phyloP scores from a whole-genome alignment of 495 filamentous ascomycete genomes.

The Penicillium roqueforti region DNA sequence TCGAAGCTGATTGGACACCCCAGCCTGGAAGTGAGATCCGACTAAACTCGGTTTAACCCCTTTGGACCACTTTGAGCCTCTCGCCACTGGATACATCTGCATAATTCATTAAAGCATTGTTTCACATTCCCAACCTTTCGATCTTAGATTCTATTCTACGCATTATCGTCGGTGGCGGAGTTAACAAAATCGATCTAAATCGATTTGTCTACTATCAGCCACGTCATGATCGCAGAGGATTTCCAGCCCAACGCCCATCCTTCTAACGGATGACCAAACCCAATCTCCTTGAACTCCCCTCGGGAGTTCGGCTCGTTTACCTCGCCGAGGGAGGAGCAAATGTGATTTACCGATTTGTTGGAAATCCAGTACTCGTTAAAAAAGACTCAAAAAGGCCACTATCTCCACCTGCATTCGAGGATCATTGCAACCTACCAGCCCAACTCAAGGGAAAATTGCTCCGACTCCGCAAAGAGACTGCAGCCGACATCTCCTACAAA shows the following conservation, averaged over 20 bases:
- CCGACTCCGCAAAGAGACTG: slow-evolving; percentile 60
- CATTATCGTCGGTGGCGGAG: not conserved
- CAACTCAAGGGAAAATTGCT: slow-evolving; percentile 51
- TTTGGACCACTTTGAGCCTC: slow-evolving; percentile 5
- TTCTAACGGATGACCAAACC: slow-evolving; percentile 38
- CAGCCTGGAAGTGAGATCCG: not conserved
- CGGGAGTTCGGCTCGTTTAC: slow-evolving; percentile 44
- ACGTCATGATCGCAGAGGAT: slow-evolving; percentile 1
- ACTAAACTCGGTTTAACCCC: not conserved
- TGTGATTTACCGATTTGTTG: slow-evolving; percentile 58
- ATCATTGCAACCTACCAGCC: slow-evolving; percentile 19
- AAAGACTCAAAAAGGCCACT: slow-evolving; percentile 7
- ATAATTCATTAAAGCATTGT: slow-evolving; percentile 10
- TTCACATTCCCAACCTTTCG: not conserved
- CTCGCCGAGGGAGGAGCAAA: slow-evolving; percentile 70
- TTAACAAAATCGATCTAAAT: not conserved
- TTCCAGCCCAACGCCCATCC: slow-evolving; percentile 4
- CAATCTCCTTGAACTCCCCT: slow-evolving; percentile 37
- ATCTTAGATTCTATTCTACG: not conserved
- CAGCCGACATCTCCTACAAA: slow-evolving; percentile 50
- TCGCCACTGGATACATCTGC: slow-evolving; percentile 4
- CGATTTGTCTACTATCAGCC: not conserved
- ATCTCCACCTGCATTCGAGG: slow-evolving; percentile 3
- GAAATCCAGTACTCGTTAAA: slow-evolving; percentile 13
- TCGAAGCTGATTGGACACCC: not conserved